phyloP scores from a whole-genome alignment of 2,329 filamentous ascomycete genomes.

The Colletotrichum musae region DNA sequence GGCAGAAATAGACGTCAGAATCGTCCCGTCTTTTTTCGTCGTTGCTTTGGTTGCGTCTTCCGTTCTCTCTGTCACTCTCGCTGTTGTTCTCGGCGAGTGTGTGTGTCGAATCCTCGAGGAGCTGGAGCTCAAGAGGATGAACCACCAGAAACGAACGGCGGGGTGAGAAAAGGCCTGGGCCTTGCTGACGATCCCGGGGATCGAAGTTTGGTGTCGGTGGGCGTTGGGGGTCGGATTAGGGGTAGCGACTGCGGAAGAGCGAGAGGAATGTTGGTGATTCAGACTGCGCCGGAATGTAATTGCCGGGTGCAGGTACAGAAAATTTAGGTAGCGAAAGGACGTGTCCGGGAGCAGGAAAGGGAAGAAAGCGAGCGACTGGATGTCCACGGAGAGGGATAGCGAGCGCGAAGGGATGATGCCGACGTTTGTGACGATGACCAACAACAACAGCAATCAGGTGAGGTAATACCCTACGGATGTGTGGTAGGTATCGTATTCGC shows the following conservation, averaged over 20 bases:
- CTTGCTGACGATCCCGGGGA: conserved; percentile 19
- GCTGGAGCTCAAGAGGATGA: neutral
- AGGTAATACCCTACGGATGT: neutral
- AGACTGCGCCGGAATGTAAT: conserved; percentile 1
- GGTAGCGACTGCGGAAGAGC: conserved; percentile 11
- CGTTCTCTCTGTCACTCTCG: too few species aligned
- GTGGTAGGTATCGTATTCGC: neutral
- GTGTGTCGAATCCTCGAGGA: neutral
- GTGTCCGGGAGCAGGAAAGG: conserved; percentile 25
- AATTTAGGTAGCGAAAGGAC: neutral
- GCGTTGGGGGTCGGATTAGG: conserved; percentile 18
- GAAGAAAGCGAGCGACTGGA: conserved; percentile 19
- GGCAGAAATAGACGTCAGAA: conserved; percentile 12
- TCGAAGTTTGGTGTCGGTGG: neutral
- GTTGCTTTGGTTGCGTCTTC: too few species aligned
- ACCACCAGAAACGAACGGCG: conserved; percentile 22
- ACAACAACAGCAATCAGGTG: conserved; percentile 10
- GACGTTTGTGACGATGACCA: too few species aligned
- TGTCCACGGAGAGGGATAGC: conserved; percentile 2
- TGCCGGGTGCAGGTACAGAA: neutral
- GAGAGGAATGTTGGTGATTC: conserved; percentile 27
- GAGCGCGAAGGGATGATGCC: too few species aligned
- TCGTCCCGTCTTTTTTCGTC: neutral
- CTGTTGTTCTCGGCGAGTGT: too few species aligned
- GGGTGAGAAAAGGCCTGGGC: conserved; percentile 11